Base-by-base conservation (phyloP, 2,329 filamentous ascomycete genomes). In the Torrubiella hemipterigena region DNA sequence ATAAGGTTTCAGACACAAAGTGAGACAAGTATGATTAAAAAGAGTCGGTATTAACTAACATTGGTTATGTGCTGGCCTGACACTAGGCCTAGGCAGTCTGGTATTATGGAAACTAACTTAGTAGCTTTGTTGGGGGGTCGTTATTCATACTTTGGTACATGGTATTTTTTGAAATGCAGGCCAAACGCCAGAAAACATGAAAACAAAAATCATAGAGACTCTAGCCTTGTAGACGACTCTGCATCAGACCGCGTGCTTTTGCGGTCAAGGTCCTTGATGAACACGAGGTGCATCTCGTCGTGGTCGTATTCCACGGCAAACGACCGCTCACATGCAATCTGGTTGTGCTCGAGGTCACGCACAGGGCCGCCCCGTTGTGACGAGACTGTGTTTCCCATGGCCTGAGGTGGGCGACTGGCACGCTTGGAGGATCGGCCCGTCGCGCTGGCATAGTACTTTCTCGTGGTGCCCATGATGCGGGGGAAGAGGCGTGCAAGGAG, bases 401-500 rank as follows among this genome's bases (percentile, higher is more conserved):
- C 22, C 22, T n/a, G 12, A 5, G 22, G 22, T 24, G 22, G 14
- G 5, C 22, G 22, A 6, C 12, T n/a, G 6, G 22, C 22, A 5
- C 12, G 14, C 14, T 14, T 11, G 22, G 12, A 11, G 22, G 12
- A n/a, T 24, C 14, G 22, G 22, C 22, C 14, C 6, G 7, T n/a
- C 10, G 12, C 12, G 22, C 22, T 11, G 22, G 22, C 22, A 14
- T 24, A 24, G 22, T 11, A 11, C 14, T 14, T 11, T 12, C 14
- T 11, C 5, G 22, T 24, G 5, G 22, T 24, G 22, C 22, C 22
- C 5, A 24, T 11, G 22, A 24, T 11, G 22, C 22, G 22, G 10
- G 56, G 56, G 43, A 56, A 46, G 27, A 54, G 38, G 8, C 47
- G 38, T 8, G 41, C 39, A 7, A 48, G 30, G 12, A 49, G 31